Percentiles rank a stretch among this genome's conserved stretches.
phyloP scores from a whole-genome alignment of 2,329 filamentous ascomycete genomes.

The Trichoderma gracile region DNA sequence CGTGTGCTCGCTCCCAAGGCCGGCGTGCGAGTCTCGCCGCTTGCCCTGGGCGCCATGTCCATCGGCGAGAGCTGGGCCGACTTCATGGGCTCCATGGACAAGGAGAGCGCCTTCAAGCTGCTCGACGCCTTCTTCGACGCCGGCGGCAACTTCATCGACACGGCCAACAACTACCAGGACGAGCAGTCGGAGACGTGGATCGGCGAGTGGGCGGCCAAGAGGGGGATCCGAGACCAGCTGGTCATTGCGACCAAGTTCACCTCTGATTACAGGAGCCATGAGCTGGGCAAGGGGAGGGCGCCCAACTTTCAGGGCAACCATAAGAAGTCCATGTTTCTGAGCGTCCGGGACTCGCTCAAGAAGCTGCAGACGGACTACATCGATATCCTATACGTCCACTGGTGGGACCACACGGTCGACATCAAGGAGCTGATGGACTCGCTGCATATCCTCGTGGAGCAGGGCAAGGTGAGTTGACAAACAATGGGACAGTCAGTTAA shows the following conservation, averaged over 20 bases:
- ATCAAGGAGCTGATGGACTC: constrained; percentile 35
- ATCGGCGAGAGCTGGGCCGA: constrained; percentile 15
- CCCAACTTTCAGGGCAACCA: constrained; percentile 45
- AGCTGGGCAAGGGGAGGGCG: constrained; percentile 21
- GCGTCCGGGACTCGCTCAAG: constrained; percentile 42
- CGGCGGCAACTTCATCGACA: constrained; percentile 66
- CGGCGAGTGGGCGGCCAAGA: constrained; percentile 51
- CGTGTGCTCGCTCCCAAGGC: not conserved
- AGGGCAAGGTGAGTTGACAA: constrained; percentile 27
- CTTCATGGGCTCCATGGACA: constrained; percentile 10
- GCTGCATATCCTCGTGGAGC: constrained; percentile 32
- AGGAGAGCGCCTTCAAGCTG: constrained; percentile 18
- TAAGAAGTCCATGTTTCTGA: constrained; percentile 39
- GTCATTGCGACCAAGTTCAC: constrained; percentile 54
- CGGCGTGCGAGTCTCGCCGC: constrained; percentile 10
- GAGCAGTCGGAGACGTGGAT: constrained; percentile 54
- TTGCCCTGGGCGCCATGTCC: constrained; percentile 22
- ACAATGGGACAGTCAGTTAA: no score
- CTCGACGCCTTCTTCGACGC: constrained; percentile 28
- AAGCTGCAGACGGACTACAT: constrained; percentile 44
- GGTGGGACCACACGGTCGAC: constrained; percentile 33
- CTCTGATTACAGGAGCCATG: constrained; percentile 39
- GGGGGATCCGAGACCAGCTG: constrained; percentile 48
- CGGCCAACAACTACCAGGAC: constrained; percentile 51
- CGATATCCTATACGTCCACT: constrained; percentile 31